phyloP scores from a whole-genome alignment of 768 basidiomycete species.

The Leccinum obscurum region DNA sequence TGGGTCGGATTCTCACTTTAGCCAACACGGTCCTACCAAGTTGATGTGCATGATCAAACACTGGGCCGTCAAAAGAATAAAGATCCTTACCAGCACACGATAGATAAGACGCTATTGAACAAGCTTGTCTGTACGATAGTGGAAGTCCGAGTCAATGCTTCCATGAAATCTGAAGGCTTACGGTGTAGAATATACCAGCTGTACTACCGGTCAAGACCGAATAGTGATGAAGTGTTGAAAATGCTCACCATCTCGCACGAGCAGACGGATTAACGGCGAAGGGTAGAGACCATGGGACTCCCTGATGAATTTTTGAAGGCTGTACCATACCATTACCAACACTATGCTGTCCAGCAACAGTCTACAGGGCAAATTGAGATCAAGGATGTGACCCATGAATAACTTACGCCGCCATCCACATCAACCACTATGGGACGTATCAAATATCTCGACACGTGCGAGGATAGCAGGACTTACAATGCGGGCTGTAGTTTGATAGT shows the following conservation, averaged over 20 bases:
- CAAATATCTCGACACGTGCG: background rate
- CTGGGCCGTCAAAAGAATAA: background rate
- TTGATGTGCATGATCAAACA: background rate
- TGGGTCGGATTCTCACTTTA: background rate
- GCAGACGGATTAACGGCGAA: background rate
- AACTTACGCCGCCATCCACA: constrained; percentile 11
- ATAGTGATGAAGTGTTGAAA: background rate
- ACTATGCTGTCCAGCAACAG: constrained; percentile 8
- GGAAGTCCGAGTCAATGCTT: background rate
- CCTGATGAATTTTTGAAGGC: constrained; percentile 1
- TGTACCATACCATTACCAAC: constrained; percentile 5
- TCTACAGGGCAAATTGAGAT: constrained; percentile 3
- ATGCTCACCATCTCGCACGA: background rate
- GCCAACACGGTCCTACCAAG: background rate
- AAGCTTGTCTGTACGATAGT: background rate
- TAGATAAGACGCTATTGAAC: background rate
- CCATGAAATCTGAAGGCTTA: background rate
- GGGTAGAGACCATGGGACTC: background rate
- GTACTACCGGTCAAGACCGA: background rate
- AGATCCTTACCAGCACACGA: background rate
- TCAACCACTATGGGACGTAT: constrained; percentile 11
- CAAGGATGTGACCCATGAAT: background rate
- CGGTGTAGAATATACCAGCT: background rate
- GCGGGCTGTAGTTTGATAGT: background rate
- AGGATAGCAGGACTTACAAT: constrained; percentile 4